phyloP scores from a whole-genome alignment of 768 basidiomycete species.

The Tulasnella sp. region DNA sequence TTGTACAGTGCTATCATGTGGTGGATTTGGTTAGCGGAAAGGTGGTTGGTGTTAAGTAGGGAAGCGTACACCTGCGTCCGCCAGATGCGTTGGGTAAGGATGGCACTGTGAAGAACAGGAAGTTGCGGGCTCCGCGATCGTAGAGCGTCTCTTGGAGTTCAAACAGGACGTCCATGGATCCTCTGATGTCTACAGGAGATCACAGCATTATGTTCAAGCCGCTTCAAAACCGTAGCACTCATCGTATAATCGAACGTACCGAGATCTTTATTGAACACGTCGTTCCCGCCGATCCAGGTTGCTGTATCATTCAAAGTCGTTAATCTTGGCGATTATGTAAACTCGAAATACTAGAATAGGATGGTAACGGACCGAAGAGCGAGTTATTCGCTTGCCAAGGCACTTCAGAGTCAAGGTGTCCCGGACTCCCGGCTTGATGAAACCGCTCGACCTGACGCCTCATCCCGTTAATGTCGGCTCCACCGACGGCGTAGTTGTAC shows the following conservation, averaged over 20 bases:
- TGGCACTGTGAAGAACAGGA: constrained; percentile 64
- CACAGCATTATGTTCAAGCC: background rate
- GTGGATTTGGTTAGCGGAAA: no score
- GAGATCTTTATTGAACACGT: constrained; percentile 42
- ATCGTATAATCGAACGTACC: background rate
- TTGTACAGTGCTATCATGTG: background rate
- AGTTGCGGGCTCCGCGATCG: constrained; percentile 54
- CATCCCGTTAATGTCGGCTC: constrained; percentile 52
- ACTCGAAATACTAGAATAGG: no score
- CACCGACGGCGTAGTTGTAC: constrained; percentile 62
- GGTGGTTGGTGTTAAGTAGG: background rate
- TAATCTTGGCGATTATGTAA: no score
- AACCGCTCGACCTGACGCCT: constrained; percentile 51
- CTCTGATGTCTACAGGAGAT: background rate
- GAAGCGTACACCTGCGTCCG: background rate
- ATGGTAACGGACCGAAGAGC: constrained; percentile 57
- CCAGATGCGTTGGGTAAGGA: constrained; percentile 41
- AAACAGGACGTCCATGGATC: constrained; percentile 48
- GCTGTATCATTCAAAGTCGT: no score
- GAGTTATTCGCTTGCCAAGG: constrained; percentile 51
- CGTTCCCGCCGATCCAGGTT: constrained; percentile 46
- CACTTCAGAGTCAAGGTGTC: constrained; percentile 48
- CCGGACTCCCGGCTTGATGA: constrained; percentile 39
- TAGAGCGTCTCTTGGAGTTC: constrained; percentile 55
- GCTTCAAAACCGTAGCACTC: background rate